These are phyloP conservation scores for Mortierella antarctica DNA, from an alignment of 192 early-diverging fungal genomes.

Conservation along the genomic window DNA sequence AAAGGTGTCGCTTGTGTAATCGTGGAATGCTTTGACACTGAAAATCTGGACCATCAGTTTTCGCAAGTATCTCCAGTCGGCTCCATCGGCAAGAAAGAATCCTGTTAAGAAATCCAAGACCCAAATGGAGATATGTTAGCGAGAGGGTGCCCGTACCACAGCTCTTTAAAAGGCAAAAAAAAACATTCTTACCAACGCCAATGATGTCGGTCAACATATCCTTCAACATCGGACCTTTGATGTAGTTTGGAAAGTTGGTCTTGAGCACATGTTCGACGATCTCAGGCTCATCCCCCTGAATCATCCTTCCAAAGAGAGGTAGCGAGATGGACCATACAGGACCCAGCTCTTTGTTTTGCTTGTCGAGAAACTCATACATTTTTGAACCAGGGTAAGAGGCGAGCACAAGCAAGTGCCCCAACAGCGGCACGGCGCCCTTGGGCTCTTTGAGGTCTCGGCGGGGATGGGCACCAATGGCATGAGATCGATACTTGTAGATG, in stretches of 20 bases:
- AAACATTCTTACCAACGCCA: slow-evolving; percentile 1
- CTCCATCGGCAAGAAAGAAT: slow-evolving; percentile 7
- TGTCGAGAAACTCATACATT: slow-evolving; percentile 12
- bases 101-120: not conserved
- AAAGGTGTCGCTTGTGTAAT: slow-evolving; percentile 24
- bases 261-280: slow-evolving; percentile 11
- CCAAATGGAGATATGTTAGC: not conserved
- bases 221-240: not conserved
- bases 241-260: slow-evolving; percentile 10
- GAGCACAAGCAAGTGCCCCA: slow-evolving; percentile 3
- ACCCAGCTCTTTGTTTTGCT: slow-evolving; percentile 18
- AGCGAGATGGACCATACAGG: slow-evolving; percentile 26
- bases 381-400: not conserved
- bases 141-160: not conserved
- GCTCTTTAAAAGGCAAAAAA: not conserved
- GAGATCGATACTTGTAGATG: slow-evolving; percentile 3
- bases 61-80: slow-evolving; percentile 6
- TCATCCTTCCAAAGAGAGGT: slow-evolving; percentile 8
- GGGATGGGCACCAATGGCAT: slow-evolving; percentile 1
- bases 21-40: slow-evolving; percentile 12
- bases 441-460: slow-evolving; percentile 7
- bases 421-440: slow-evolving; percentile 1
- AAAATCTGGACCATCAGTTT: slow-evolving; percentile 1
- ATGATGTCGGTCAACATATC: not conserved
- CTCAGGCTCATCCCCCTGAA: slow-evolving; percentile 3